phyloP scores from a whole-genome alignment of 2,329 filamentous ascomycete species.

The Helotiales sp. region DNA sequence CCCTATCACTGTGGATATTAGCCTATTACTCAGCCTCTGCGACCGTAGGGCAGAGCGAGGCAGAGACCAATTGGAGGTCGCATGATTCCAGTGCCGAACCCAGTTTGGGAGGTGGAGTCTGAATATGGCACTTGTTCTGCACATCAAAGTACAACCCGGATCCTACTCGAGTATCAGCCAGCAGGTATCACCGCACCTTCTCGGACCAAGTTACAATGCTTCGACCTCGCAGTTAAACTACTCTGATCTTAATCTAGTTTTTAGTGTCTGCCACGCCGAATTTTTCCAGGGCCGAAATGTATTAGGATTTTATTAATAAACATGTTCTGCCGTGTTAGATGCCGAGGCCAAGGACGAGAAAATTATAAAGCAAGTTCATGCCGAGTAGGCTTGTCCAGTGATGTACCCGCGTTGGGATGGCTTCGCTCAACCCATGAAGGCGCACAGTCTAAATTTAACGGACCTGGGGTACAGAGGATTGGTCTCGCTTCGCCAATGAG shows the following conservation, averaged over 20 bases:
- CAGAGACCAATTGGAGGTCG: neutral
- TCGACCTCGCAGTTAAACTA: neutral
- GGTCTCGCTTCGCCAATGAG: no score
- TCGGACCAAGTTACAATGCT: neutral
- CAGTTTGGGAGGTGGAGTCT: neutral
- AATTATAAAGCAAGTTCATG: no score
- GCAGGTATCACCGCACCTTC: neutral
- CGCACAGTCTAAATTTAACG: no score
- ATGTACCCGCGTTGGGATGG: no score
- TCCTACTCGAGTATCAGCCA: neutral
- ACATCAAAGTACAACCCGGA: neutral
- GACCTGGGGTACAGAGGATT: no score
- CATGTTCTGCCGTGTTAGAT: no score
- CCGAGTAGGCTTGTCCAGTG: no score
- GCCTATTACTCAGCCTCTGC: conserved; percentile 7
- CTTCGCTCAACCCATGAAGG: no score
- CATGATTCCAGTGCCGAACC: conserved; percentile 2
- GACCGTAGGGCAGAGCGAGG: neutral
- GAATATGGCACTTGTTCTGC: neutral
- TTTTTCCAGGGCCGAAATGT: neutral
- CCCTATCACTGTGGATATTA: conserved; percentile 4
- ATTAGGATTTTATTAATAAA: no score
- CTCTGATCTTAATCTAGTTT: no score
- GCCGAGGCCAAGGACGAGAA: no score
- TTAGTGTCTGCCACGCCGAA: no score